Conservation (phyloP, 139 green algal species). For the Closterium sp. region DNA sequence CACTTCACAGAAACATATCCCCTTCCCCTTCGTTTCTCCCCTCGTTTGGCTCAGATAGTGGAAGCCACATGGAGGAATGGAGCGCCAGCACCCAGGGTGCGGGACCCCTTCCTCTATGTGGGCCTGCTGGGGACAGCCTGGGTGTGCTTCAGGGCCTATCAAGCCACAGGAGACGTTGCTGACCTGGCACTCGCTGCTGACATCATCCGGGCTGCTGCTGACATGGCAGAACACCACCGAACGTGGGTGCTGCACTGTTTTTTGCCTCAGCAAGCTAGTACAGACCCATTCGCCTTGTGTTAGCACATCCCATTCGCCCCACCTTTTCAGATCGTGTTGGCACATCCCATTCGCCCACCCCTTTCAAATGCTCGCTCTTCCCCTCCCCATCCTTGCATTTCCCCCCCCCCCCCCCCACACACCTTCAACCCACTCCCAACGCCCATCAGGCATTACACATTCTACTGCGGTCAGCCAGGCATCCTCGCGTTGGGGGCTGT, state of each 20-base stretch:
- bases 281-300: no score
- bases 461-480: conserved; percentile 38
- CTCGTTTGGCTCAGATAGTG: no score
- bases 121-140: conserved; percentile 26
- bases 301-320: no score
- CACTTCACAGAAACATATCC: no score
- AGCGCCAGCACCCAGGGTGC: background rate
- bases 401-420: no score
- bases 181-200: background rate
- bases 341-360: no score
- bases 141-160: conserved; percentile 24
- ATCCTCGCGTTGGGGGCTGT: conserved; percentile 39
- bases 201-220: conserved; percentile 26
- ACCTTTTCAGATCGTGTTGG: no score
- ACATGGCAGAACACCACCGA: background rate
- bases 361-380: no score
- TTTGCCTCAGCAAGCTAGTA: no score
- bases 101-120: conserved; percentile 26
- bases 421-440: no score
- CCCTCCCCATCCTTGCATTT: no score
- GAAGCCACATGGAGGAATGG: background rate
- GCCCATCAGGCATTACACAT: conserved; percentile 27
- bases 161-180: background rate
- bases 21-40: no score
- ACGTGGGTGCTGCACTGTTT: background rate